Evolutionary conservation across 2,329 filamentous ascomycete genomes (phyloP).

Genomic region (Ophidiomyces ophidiicola): DNA sequence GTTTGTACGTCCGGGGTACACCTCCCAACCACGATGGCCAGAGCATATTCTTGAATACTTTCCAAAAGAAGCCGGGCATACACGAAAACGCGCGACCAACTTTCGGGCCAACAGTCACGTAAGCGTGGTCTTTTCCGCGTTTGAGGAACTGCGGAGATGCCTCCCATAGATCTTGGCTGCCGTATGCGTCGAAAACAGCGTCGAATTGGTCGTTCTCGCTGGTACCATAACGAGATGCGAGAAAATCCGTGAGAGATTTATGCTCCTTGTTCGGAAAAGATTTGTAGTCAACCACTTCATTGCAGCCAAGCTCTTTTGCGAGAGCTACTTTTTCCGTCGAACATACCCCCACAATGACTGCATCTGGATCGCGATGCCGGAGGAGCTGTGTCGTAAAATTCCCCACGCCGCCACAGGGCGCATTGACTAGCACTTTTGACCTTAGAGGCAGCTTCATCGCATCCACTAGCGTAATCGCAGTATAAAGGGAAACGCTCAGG

Average conservation of each 20-base stretch:
- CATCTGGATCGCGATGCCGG: conserved; percentile 7
- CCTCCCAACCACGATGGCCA: conserved; percentile 11
- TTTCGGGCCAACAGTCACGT: conserved; percentile 12
- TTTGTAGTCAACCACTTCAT: conserved; percentile 13
- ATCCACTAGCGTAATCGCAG: conserved; percentile 11
- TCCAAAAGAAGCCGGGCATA: conserved; percentile 12
- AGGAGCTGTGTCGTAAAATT: conserved; percentile 12
- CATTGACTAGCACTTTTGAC: conserved; percentile 11
- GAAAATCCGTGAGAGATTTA: conserved; percentile 4
- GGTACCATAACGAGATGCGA: conserved; percentile 4
- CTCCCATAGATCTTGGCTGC: conserved; percentile 13
- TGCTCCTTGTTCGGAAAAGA: conserved; percentile 10
- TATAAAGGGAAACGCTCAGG: conserved; percentile 10
- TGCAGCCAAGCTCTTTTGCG: conserved; percentile 11
- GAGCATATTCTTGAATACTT: conserved; percentile 13
- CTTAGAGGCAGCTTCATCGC: conserved; percentile 8
- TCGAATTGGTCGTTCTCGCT: conserved; percentile 10
- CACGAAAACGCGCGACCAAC: conserved; percentile 1
- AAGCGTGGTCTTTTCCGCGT: conserved; percentile 10
- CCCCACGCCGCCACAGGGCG: conserved; percentile 13
- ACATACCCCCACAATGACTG: conserved; percentile 12
- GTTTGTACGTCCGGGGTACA: conserved; percentile 12
- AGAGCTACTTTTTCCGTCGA: conserved; percentile 8
- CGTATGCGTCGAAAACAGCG: conserved; percentile 13
- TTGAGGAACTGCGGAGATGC: conserved; percentile 10